Base-by-base conservation (phyloP, 2,329 filamentous ascomycete genomes). In the Hypomyces rosellus region DNA sequence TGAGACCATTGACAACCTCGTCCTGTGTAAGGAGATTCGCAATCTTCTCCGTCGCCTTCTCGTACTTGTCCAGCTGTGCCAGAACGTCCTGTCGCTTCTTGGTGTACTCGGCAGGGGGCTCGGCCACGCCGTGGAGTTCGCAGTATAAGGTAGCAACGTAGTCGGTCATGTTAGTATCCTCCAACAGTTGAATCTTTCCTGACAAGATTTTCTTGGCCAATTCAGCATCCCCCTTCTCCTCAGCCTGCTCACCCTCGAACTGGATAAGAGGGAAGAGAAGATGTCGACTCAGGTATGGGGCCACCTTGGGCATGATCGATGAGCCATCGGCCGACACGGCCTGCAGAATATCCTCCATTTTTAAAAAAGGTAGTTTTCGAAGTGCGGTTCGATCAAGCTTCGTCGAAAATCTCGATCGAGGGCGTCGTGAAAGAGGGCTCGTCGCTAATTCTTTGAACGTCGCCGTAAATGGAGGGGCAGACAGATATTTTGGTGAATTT, bases 151-250 rank as follows among this genome's bases (percentile, higher is more conserved):
- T 88, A 65, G 91, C 91, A 49, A 97, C 89, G 69, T 95, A 99
- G 73, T 99, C 93, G 64, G 87, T 93, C 93, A 99, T 99, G 78
- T 97, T 96, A 65, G 93, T 97, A 70, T 90, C 85, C 76, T 95
- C 92, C 61, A 99, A 83, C 52, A 99, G 84, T 73, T 92, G 86
- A 70, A 92, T 96, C 73, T 96, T 96, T 62, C 90, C 84, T 67
- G 87, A 82, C 56, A 86, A 85, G 62, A 95, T 85, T 69, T 91
- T 85, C 63, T 77, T 77, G 50, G 80, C 72, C 70, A 78, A 72
- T 37, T 67, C 71, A 55, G 75, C 74, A 54, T 81, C 75, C 63
- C 78, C 80, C 60, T 83, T 81, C 64, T 90, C 87, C 68, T 90
- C 85, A 59, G 95, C 86, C 69, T 89, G 84, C 66, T 86, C 84